Base-by-base conservation (phyloP, 345 rosid genomes). In the Ceriops zippeliana region DNA sequence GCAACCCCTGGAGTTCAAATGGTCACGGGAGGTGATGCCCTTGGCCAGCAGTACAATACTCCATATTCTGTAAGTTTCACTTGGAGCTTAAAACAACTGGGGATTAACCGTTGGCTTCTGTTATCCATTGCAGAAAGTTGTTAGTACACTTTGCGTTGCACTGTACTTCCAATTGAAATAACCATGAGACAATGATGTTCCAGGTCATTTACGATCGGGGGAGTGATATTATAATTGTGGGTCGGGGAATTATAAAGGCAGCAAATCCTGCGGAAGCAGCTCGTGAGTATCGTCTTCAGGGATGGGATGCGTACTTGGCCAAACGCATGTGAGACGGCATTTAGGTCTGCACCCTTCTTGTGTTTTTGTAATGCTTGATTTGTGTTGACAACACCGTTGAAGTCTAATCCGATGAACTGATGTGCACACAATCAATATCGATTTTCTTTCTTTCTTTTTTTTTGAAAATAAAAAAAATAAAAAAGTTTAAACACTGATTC, bases 1-100 rank as follows among this genome's bases (percentile, higher is more conserved):
- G 98, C 96, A 9, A 95, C 99, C 3, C 99, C 99, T 61, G 99
- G 99, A 73, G 99, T 91, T 77, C 92, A 95, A 81, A 84, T 88
- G 96, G 99, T 86, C 58, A 82, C 77, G 58, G 96, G 98, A 15
- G 96, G 98, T 57, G 99, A 91, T 78, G 77, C 81, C 71, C 96
- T 95, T 59, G 97, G 99, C 61, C 98, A 91, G 69, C 98, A 91
- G 74, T 95, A 95, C 8, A 91, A 91, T 71, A 95, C 99, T 61
- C 99, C 99, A 22, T 85, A 84, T 73, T 91, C 98, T 16, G 99
- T 95, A 80, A 84, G 96, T 75, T 60, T n/a, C 5, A 1, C 4
- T 61, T n/a, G 6, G 30, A 21, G 59, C 16, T 62, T 1, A 1
- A 6, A 10, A 38, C 15, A 7, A 10, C 8, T 56, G 10, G 19